Percentiles rank a stretch among this genome's conserved stretches.
Conservation (phyloP, 2,329 filamentous ascomycete genomes). For the Scedosporium apiospermum region DNA sequence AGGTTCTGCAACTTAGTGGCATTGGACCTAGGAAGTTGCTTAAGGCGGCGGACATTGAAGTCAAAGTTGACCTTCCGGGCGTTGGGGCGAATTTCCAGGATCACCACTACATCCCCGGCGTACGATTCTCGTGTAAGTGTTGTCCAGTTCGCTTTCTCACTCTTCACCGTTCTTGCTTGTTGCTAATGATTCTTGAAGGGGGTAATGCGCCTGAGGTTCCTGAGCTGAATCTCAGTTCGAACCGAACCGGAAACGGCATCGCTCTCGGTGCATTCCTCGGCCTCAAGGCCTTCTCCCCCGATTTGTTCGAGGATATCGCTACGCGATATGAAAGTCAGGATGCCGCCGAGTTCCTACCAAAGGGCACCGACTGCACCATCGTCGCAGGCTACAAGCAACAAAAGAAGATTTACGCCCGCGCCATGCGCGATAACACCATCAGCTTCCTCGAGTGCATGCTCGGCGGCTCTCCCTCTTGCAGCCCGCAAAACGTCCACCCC, state of each 20-base stretch:
- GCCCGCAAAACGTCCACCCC: constrained; percentile 15
- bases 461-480: constrained; percentile 12
- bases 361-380: constrained; percentile 11
- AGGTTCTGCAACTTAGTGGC: constrained; percentile 32
- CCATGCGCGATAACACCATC: constrained; percentile 14
- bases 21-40: constrained; percentile 27
- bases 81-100: constrained; percentile 53
- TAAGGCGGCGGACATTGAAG: constrained; percentile 32
- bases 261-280: constrained; percentile 15
- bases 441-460: constrained; percentile 38
- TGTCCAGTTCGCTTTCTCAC: neutral
- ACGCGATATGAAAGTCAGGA: constrained; percentile 13
- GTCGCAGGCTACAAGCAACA: constrained; percentile 29
- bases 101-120: constrained; percentile 20
- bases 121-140: constrained; percentile 12
- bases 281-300: constrained; percentile 14
- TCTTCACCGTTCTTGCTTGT: constrained; percentile 4
- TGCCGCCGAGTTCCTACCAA: constrained; percentile 12
- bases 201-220: constrained; percentile 10
- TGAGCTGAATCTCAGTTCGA: constrained; percentile 20
- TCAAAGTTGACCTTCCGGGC: constrained; percentile 46
- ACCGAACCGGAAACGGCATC: constrained; percentile 11
- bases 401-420: constrained; percentile 16
- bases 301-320: neutral
- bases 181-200: constrained; percentile 8